Percentiles rank a stretch among this genome's conserved stretches.
Evolutionary conservation across 768 basidiomycete genomes (phyloP).

Genomic region (Amanita exitialis): DNA sequence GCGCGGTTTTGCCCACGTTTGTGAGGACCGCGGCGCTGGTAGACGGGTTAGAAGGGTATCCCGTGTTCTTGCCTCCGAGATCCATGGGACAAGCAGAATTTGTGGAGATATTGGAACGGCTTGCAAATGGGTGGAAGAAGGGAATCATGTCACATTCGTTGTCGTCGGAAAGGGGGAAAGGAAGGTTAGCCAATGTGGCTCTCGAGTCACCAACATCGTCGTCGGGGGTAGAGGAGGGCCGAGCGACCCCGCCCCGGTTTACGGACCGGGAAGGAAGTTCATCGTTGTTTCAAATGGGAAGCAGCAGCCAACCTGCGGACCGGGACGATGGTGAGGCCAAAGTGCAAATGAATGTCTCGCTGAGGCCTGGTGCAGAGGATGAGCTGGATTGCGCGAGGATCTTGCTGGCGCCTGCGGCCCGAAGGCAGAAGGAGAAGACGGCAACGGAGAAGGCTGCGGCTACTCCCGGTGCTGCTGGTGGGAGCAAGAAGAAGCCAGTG

Average conservation of each 20-base stretch:
- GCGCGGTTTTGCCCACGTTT: slow-evolving; percentile 52
- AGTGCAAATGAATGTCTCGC: not conserved
- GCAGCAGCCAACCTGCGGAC: slow-evolving; percentile 1
- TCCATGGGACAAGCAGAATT: slow-evolving; percentile 91
- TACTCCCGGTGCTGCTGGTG: not conserved
- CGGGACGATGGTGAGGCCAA: not conserved
- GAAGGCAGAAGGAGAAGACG: slow-evolving; percentile 49
- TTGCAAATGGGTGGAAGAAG: slow-evolving; percentile 65
- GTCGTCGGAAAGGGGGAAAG: slow-evolving; percentile 24
- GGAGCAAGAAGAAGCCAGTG: slow-evolving; percentile 39
- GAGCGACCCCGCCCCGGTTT: slow-evolving; percentile 12
- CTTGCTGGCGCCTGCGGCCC: slow-evolving; percentile 60
- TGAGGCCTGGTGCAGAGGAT: slow-evolving; percentile 34
- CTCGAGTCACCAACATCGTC: slow-evolving; percentile 28
- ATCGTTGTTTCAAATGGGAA: slow-evolving; percentile 1
- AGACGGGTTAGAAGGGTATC: slow-evolving; percentile 81
- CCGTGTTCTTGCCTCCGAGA: slow-evolving; percentile 77
- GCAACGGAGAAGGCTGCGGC: slow-evolving; percentile 38
- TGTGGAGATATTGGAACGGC: slow-evolving; percentile 73
- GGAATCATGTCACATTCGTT: slow-evolving; percentile 53
- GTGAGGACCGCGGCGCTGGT: slow-evolving; percentile 56
- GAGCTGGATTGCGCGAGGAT: slow-evolving; percentile 62
- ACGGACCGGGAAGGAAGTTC: slow-evolving; percentile 13
- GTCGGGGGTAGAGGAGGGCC: slow-evolving; percentile 5
- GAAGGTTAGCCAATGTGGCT: slow-evolving; percentile 22